Percentiles rank a stretch among this genome's conserved stretches.
Evolutionary conservation across 1,284 basidiomycete species (phyloP).

Genomic region (Cutaneotrichosporon curvatum): DNA sequence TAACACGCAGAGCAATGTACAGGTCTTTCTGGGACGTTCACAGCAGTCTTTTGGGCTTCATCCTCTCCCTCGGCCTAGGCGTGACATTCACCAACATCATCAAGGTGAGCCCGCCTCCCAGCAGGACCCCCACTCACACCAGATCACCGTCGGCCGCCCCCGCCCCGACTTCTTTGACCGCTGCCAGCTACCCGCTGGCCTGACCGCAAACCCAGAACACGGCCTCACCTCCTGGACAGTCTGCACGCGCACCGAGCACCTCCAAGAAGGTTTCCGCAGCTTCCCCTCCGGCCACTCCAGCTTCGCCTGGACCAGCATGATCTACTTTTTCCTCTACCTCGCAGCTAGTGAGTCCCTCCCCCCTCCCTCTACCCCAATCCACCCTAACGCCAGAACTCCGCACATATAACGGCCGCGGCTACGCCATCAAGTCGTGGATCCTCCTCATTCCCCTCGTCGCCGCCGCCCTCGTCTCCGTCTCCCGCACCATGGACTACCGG

Average conservation of each 20-base stretch:
- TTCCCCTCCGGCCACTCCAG: constrained; percentile 91
- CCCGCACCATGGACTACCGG: constrained; percentile 61
- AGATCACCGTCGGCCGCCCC: constrained; percentile 71
- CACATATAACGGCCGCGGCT: constrained; percentile 71
- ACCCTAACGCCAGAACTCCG: constrained; percentile 67
- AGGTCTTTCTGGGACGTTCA: constrained; percentile 86
- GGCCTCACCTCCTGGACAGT: constrained; percentile 67
- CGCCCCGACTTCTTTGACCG: constrained; percentile 76
- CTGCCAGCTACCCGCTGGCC: constrained; percentile 65
- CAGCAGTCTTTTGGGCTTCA: constrained; percentile 61
- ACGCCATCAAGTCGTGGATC: constrained; percentile 81
- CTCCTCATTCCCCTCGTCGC: constrained; percentile 67
- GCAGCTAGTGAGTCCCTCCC: constrained; percentile 27
- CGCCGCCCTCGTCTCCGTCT: constrained; percentile 76
- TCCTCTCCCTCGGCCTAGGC: constrained; percentile 26
- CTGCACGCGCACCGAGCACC: constrained; percentile 66
- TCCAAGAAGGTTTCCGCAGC: constrained; percentile 81
- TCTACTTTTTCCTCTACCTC: constrained; percentile 51
- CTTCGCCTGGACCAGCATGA: constrained; percentile 44
- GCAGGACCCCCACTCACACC: constrained; percentile 6
- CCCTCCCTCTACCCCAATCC: background rate
- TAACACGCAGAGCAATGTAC: constrained; percentile 49
- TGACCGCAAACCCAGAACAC: constrained; percentile 58
- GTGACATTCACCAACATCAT: constrained; percentile 71
- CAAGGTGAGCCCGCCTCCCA: constrained; percentile 52